Conservation (phyloP, 805 yeast genomes). For the Ogataea dorogensis region DNA sequence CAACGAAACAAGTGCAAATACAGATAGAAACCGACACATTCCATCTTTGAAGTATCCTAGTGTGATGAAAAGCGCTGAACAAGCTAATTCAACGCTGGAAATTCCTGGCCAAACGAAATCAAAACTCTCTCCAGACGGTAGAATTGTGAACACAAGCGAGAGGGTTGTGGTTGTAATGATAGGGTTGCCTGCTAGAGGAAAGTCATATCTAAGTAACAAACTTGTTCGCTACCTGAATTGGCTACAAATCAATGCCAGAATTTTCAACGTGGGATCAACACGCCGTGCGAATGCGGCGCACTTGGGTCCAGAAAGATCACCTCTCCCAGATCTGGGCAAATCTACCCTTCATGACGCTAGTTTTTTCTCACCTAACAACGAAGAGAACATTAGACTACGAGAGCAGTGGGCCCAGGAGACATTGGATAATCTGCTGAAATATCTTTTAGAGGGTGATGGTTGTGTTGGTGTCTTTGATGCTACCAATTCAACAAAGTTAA, state of each 20-base stretch:
- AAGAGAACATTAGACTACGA: slow-evolving; percentile 59
- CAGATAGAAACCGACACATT: not conserved
- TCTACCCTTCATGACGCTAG: slow-evolving; percentile 64
- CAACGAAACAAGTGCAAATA: not conserved
- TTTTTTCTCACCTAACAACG: slow-evolving; percentile 82
- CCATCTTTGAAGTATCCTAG: not conserved
- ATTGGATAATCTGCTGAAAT: slow-evolving; percentile 76
- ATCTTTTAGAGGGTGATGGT: slow-evolving; percentile 76
- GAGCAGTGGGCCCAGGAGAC: slow-evolving; percentile 98
- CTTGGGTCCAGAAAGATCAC: slow-evolving; percentile 68
- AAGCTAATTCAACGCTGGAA: slow-evolving; percentile 64
- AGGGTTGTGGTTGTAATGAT: slow-evolving; percentile 94
- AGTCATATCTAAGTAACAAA: slow-evolving; percentile 89
- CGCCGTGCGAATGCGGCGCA: slow-evolving; percentile 69
- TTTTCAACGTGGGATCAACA: slow-evolving; percentile 95
- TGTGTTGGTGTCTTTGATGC: slow-evolving; percentile 92
- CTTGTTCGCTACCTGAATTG: slow-evolving; percentile 87
- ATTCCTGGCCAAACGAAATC: slow-evolving; percentile 90
- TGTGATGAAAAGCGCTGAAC: not conserved
- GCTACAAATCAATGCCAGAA: slow-evolving; percentile 87
- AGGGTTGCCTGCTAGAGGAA: slow-evolving; percentile 94
- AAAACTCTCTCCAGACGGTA: slow-evolving; percentile 74
- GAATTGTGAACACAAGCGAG: slow-evolving; percentile 54
- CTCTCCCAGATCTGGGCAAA: slow-evolving; percentile 45
- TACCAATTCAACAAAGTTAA: slow-evolving; percentile 68